Percentiles rank a stretch among this genome's conserved stretches.
Evolutionary conservation across 176 grass and related monocot species (phyloP).

Genomic region (Phoenix dactylifera): DNA sequence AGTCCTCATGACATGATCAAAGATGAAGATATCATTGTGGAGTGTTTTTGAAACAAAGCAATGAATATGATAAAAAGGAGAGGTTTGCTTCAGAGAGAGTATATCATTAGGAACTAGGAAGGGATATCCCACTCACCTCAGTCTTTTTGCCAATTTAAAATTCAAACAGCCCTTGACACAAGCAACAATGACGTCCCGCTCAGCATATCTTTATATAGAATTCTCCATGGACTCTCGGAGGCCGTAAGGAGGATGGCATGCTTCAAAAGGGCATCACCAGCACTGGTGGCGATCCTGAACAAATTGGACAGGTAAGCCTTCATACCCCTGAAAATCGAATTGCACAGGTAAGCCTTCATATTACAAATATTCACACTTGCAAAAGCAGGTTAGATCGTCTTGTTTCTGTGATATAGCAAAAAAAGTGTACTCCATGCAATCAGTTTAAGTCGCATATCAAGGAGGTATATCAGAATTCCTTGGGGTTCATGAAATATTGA

Average conservation of each 20-base stretch:
- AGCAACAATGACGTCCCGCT: conserved; percentile 12
- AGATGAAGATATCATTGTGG: conserved; percentile 73
- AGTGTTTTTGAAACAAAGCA: conserved; percentile 86
- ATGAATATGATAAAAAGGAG: conserved; percentile 25
- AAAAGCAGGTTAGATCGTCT: too few relatives aligned
- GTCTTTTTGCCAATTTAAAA: neutral
- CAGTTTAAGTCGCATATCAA: too few relatives aligned
- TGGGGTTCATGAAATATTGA: too few relatives aligned
- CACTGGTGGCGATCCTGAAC: conserved; percentile 54
- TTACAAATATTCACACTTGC: too few relatives aligned
- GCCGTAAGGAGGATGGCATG: conserved; percentile 45
- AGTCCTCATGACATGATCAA: neutral
- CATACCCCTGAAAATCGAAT: too few relatives aligned
- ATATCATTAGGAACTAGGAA: conserved; percentile 19
- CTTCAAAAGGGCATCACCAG: conserved; percentile 53
- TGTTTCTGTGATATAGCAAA: too few relatives aligned
- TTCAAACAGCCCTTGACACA: conserved; percentile 7
- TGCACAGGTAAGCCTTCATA: conserved; percentile 28
- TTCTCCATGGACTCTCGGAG: neutral
- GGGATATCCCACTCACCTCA: conserved; percentile 30
- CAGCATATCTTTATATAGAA: conserved; percentile 20
- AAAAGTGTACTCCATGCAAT: too few relatives aligned
- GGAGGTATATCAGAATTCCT: too few relatives aligned
- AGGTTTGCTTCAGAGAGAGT: conserved; percentile 48
- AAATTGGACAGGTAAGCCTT: conserved; percentile 48